Base-by-base conservation (phyloP, 2,329 filamentous ascomycete species). In the Alternaria arborescens region DNA sequence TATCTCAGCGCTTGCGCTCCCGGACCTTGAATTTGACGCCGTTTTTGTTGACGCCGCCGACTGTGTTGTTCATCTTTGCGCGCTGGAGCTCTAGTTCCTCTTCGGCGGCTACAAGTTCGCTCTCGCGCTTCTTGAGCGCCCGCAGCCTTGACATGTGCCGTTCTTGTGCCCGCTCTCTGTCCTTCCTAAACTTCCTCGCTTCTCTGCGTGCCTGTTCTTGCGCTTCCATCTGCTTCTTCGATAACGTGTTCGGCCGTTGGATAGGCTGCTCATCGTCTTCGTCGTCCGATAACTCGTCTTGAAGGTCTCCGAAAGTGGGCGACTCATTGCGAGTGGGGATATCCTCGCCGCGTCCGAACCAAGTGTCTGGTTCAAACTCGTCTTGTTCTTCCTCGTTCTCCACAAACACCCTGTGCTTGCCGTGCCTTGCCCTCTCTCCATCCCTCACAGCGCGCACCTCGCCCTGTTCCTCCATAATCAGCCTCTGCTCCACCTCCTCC, bases 1-100 rank as follows among this genome's bases (percentile, higher is more conserved):
- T 24, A 0, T 24, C 16, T 79, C 80, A 88, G 69, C 82, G 81
- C 81, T 88, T 89, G 66, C 88, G 80, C 79, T 88, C 86, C 57
- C 87, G 80, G 44, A 87, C 80, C 80, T 89, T 89, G 82, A 87
- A 90, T 70, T 87, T 89, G 68, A 87, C 79, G 8, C 88, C 88
- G 58, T 85, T 81, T 77, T 89, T 89, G 76, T 89, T 89, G 55
- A 85, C 81, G 1, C 88, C 88, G 18, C 87, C 87, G 4, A 87
- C 79, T 2, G 82, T 84, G 61, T 85, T 84, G 65, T 82, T 84
- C 87, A 89, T 89, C 74, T 84, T 85, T 10, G 84, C 87, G 47
- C 87, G 81, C 73, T 89, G 87, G 64, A 83, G 74, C 43, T 88
- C 86, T 22, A 89, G 75, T 68, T 86, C 84, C 24, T 83, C 79